These are phyloP conservation scores for Psilocybe subaeruginosa DNA, from an alignment of 768 basidiomycete genomes.

Conservation along the genomic window DNA sequence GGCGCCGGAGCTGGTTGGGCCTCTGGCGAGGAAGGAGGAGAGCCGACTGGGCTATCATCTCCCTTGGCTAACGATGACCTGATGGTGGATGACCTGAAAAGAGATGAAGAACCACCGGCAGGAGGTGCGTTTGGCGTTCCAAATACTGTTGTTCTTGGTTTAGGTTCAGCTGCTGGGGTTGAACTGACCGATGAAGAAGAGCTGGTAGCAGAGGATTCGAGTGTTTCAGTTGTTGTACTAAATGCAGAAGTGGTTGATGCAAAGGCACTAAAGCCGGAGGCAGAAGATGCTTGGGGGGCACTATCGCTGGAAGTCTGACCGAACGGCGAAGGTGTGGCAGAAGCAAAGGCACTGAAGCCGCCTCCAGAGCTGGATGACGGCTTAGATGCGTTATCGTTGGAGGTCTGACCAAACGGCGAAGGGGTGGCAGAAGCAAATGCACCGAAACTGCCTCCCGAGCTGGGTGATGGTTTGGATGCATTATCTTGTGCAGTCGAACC, in stretches of 20 bases:
- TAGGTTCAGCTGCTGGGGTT: conserved; percentile 2
- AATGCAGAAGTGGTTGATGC: not conserved
- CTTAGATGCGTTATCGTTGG: not conserved
- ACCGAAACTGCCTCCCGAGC: not conserved
- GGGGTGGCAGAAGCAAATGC: not conserved
- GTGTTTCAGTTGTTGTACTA: not conserved
- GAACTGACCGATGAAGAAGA: not conserved
- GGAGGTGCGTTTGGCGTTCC: conserved; percentile 15
- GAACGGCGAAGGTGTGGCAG: not conserved
- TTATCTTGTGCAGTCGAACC: conserved; percentile 16
- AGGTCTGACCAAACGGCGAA: not conserved
- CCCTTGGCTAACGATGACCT: not conserved
- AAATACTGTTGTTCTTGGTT: conserved; percentile 20
- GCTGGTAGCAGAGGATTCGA: not conserved
- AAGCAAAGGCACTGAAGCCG: not conserved
- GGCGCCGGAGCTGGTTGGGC: conserved; percentile 7
- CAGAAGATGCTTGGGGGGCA: not conserved
- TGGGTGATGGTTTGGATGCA: not conserved
- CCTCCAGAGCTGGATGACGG: not conserved
- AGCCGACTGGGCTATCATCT: conserved; percentile 10
- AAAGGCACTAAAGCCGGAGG: not conserved
- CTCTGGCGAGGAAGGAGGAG: conserved; percentile 30
- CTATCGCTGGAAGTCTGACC: not conserved
- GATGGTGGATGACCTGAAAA: not conserved
- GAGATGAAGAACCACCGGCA: not conserved